Percentiles rank a stretch among this genome's conserved stretches.
Conservation (phyloP, 2,329 filamentous ascomycete genomes). For the Claviceps arundinis region DNA sequence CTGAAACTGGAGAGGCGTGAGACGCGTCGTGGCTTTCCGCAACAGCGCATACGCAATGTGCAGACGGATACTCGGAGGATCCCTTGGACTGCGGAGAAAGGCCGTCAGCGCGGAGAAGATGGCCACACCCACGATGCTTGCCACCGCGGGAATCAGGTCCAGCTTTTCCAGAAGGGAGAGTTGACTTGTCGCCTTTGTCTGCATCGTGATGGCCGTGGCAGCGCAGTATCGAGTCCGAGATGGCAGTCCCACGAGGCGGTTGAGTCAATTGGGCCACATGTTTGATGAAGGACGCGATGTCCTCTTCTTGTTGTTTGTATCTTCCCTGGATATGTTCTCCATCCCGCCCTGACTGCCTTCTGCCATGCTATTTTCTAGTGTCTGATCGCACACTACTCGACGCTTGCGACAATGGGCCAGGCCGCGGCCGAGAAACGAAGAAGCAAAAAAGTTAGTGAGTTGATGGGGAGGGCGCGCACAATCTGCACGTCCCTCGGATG, state of each 20-base stretch:
- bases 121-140: constrained; percentile 5
- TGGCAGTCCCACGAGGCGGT: neutral
- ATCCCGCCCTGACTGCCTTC: neutral
- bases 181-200: neutral
- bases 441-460: no score
- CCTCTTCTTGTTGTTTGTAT: neutral
- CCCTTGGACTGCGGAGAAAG: constrained; percentile 6
- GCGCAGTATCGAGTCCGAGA: neutral
- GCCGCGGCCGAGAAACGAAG: no score
- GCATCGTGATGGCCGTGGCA: neutral
- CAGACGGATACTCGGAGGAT: constrained; percentile 10
- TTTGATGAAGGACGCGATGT: no score
- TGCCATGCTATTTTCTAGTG: neutral
- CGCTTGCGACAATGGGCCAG: no score
- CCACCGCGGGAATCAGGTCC: constrained; percentile 10
- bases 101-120: constrained; percentile 7
- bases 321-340: neutral
- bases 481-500: neutral
- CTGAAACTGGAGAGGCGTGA: constrained; percentile 11
- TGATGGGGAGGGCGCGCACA: neutral
- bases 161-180: constrained; percentile 8
- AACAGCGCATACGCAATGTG: constrained; percentile 12
- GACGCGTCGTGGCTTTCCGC: constrained; percentile 8
- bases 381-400: no score
- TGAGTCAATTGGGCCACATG: neutral